Conservation (phyloP, 441 rosid species). For the Dalechampia spathulata region DNA sequence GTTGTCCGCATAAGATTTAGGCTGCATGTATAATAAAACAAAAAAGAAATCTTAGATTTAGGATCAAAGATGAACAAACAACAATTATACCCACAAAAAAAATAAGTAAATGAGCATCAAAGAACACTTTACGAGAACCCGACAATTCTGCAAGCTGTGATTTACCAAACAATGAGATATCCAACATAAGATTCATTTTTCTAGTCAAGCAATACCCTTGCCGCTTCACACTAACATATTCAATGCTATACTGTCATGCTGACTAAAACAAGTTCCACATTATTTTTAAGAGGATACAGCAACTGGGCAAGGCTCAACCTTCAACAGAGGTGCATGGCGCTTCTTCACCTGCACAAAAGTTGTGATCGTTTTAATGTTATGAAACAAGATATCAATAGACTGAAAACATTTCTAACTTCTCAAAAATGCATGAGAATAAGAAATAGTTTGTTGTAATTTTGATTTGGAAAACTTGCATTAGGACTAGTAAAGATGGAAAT, state of each 20-base stretch:
- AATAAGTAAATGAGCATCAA: too few species aligned
- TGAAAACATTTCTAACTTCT: neutral
- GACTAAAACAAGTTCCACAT: too few species aligned
- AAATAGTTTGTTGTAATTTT: neutral
- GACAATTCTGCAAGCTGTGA: too few species aligned
- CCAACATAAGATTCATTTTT: too few species aligned
- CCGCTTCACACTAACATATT: too few species aligned
- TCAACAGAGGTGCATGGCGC: constrained; percentile 42
- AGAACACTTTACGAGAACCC: too few species aligned
- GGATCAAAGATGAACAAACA: neutral
- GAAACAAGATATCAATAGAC: neutral
- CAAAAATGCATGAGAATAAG: neutral
- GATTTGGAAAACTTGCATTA: neutral
- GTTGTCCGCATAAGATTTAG: constrained; percentile 53
- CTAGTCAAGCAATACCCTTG: too few species aligned
- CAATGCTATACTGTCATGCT: too few species aligned
- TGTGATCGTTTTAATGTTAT: neutral
- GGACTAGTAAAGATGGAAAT: neutral
- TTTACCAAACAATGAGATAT: too few species aligned
- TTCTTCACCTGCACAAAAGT: constrained; percentile 39
- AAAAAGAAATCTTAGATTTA: neutral
- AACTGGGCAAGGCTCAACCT: constrained; percentile 16
- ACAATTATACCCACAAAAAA: too few species aligned
- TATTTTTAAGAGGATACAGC: neutral
- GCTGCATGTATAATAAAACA: constrained; percentile 23